Percentiles rank a stretch among this genome's conserved stretches.
Evolutionary conservation across 176 grass and related monocot species (phyloP).

Genomic region (Phragmites australis): DNA sequence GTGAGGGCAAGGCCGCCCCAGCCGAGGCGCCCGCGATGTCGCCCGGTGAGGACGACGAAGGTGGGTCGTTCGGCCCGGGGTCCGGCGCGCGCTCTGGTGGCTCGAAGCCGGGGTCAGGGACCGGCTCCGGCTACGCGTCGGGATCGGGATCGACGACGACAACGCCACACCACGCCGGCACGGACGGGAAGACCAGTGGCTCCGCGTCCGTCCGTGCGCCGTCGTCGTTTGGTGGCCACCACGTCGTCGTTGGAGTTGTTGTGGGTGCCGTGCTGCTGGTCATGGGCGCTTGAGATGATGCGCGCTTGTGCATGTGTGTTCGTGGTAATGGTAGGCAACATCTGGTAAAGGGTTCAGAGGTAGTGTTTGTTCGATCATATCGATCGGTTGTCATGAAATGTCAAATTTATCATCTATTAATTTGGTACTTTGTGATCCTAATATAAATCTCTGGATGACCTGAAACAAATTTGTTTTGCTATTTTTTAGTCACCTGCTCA

Average conservation of each 20-base stretch:
- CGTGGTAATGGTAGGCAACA: neutral
- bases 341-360: no score
- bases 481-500: no score
- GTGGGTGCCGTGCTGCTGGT: neutral
- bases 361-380: no score
- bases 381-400: no score
- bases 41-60: neutral
- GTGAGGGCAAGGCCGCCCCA: neutral
- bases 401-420: no score
- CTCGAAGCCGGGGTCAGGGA: neutral
- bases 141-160: neutral
- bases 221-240: neutral
- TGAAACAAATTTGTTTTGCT: no score
- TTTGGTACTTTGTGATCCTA: no score
- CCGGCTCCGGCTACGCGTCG: neutral
- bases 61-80: neutral
- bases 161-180: neutral
- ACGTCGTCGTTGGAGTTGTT: neutral
- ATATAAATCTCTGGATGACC: no score
- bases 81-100: neutral
- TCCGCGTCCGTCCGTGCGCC: neutral
- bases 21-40: conserved; percentile 4
- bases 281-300: conserved; percentile 14
- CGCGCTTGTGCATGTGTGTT: neutral
- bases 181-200: neutral